Conservation (phyloP, 345 rosid species). For the Pugionium cornutum region DNA sequence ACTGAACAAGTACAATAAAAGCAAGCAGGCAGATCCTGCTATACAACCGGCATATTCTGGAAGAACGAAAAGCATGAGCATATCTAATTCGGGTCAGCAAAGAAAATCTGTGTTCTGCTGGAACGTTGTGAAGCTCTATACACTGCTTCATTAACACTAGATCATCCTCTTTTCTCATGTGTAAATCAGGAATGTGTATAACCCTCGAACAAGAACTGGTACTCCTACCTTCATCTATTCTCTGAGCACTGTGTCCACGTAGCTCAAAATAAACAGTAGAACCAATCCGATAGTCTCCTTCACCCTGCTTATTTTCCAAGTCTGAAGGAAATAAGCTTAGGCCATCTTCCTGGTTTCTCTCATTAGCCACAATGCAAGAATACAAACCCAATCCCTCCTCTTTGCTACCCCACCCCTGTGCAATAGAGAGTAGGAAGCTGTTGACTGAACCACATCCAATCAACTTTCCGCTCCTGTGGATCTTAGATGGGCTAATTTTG, state of each 20-base stretch:
- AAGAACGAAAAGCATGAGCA: conserved; percentile 85
- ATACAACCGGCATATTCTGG: conserved; percentile 82
- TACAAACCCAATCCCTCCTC: conserved; percentile 95
- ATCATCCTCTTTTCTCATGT: conserved; percentile 85
- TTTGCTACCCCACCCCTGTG: conserved; percentile 99
- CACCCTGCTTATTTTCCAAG: conserved; percentile 54
- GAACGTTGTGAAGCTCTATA: conserved; percentile 73
- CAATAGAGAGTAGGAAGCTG: conserved; percentile 78
- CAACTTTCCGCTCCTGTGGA: conserved; percentile 82
- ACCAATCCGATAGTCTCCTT: conserved; percentile 71
- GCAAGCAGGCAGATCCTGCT: conserved; percentile 95
- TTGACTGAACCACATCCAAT: conserved; percentile 86
- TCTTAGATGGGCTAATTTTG: conserved; percentile 83
- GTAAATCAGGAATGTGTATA: conserved; percentile 76
- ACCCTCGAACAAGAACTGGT: conserved; percentile 50
- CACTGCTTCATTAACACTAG: conserved; percentile 72
- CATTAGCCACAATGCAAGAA: conserved; percentile 88
- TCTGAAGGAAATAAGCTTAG: conserved; percentile 80
- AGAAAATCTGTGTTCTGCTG: conserved; percentile 77
- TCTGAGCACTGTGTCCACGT: conserved; percentile 59
- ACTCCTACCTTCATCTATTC: conserved; percentile 42
- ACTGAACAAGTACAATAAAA: conserved; percentile 91
- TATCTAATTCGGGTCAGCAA: conserved; percentile 88
- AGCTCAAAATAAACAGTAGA: conserved; percentile 88
- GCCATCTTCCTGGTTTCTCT: conserved; percentile 81